phyloP scores from a whole-genome alignment of 2,329 filamentous ascomycete species.

The Sphaerostilbella broomeana region DNA sequence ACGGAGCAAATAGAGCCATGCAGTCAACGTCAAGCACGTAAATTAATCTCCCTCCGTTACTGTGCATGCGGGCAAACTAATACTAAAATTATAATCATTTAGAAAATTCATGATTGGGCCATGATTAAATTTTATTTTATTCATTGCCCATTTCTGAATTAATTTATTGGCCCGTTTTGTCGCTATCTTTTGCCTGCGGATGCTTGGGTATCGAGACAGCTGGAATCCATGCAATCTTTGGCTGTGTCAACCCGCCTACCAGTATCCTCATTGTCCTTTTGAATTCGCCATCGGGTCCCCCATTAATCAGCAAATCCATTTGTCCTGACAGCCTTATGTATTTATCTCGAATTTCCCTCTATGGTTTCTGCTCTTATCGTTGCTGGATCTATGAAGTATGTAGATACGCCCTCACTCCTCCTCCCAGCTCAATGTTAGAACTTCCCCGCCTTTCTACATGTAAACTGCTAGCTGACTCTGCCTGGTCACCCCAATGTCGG shows the following conservation, averaged over 20 bases:
- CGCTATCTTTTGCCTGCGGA: too few relatives aligned
- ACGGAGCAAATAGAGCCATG: too few relatives aligned
- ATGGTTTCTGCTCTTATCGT: not conserved
- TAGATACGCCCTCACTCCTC: not conserved
- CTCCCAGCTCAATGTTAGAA: not conserved
- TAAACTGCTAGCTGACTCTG: conserved; percentile 1
- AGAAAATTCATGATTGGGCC: too few relatives aligned
- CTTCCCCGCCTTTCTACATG: not conserved
- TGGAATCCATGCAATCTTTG: too few relatives aligned
- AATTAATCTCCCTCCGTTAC: not conserved
- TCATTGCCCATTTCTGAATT: not conserved
- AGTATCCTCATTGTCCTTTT: too few relatives aligned
- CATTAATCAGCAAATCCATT: too few relatives aligned
- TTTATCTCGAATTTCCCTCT: not conserved
- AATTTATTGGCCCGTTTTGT: not conserved
- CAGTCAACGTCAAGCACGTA: too few relatives aligned
- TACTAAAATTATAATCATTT: too few relatives aligned
- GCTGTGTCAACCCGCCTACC: too few relatives aligned
- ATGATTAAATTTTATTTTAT: not conserved
- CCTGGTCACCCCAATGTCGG: not conserved
- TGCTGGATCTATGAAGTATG: not conserved
- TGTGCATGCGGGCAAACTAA: not conserved
- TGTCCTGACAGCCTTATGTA: too few relatives aligned
- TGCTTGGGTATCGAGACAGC: not conserved
- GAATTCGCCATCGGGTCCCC: too few relatives aligned